Conservation (phyloP, 805 yeast genomes). For the Candida manassasensis region DNA sequence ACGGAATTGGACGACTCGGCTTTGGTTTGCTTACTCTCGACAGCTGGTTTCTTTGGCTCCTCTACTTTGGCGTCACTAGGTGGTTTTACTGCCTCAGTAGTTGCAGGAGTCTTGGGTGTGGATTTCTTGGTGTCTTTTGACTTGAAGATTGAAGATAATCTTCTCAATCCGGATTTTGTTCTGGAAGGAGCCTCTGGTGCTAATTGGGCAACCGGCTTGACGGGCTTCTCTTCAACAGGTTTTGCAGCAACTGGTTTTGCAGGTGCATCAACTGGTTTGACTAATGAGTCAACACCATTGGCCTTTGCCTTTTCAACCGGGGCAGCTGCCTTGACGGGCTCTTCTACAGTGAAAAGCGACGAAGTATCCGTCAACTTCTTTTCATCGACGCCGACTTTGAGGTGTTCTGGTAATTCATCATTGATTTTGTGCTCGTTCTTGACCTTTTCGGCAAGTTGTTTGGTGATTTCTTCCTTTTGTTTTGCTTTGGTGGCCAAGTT, state of each 20-base stretch:
- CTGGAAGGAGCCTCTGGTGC: constrained; percentile 10
- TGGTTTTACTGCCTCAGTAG: background rate
- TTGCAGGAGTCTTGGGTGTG: no score
- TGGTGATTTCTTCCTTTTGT: constrained; percentile 30
- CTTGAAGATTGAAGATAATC: constrained; percentile 14
- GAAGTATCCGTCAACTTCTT: constrained; percentile 33
- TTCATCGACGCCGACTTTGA: constrained; percentile 35
- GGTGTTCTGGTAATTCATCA: constrained; percentile 48
- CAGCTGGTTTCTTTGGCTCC: constrained; percentile 3
- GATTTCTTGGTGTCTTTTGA: constrained; percentile 3
- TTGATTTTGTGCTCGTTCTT: constrained; percentile 48
- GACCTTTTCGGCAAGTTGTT: constrained; percentile 29
- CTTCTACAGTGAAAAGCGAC: constrained; percentile 34
- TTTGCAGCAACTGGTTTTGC: constrained; percentile 9
- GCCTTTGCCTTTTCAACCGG: constrained; percentile 9
- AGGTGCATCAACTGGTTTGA: constrained; percentile 7
- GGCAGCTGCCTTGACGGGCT: constrained; percentile 13
- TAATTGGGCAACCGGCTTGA: constrained; percentile 7
- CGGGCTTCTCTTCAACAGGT: constrained; percentile 1
- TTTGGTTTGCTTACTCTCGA: constrained; percentile 7
- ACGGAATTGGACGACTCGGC: constrained; percentile 7
- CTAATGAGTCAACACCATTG: no score
- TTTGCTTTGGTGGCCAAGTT: constrained; percentile 31
- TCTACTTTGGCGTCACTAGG: background rate
- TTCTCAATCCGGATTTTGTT: constrained; percentile 13